Evolutionary conservation across 345 rosid species (phyloP).

Genomic region (Salix suchowensis): DNA sequence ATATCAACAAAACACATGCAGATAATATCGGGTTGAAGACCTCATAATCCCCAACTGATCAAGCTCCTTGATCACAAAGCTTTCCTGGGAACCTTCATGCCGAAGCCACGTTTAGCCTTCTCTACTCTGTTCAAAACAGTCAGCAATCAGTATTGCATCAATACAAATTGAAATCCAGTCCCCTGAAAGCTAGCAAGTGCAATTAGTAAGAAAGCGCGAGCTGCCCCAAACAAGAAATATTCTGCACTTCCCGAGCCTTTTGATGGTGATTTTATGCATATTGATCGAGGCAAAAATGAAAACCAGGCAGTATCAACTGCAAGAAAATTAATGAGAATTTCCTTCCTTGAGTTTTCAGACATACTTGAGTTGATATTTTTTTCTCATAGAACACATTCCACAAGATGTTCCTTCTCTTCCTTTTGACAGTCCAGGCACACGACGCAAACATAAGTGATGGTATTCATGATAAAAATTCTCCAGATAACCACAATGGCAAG

Average conservation of each 20-base stretch:
- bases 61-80: not conserved
- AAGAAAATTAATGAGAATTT: not conserved
- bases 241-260: not conserved
- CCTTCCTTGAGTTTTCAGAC: not conserved
- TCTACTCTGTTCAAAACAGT: slow-evolving; percentile 15
- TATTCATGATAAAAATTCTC: not conserved
- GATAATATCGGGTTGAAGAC: not conserved
- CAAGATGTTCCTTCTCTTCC: not conserved
- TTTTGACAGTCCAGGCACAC: not conserved
- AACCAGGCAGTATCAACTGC: not conserved
- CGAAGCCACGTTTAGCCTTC: slow-evolving; percentile 22
- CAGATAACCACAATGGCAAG: not conserved
- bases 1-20: not conserved
- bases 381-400: not conserved
- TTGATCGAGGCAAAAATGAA: not conserved
- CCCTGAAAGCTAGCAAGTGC: not conserved
- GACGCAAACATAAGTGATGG: not conserved
- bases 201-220: not conserved
- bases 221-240: not conserved
- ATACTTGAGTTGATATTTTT: not conserved
- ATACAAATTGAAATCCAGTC: not conserved
- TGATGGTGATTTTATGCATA: not conserved
- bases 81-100: slow-evolving; percentile 24
- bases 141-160: not conserved
- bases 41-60: not conserved